Conservation (phyloP, 768 basidiomycete species). For the Collybiopsis confluens region DNA sequence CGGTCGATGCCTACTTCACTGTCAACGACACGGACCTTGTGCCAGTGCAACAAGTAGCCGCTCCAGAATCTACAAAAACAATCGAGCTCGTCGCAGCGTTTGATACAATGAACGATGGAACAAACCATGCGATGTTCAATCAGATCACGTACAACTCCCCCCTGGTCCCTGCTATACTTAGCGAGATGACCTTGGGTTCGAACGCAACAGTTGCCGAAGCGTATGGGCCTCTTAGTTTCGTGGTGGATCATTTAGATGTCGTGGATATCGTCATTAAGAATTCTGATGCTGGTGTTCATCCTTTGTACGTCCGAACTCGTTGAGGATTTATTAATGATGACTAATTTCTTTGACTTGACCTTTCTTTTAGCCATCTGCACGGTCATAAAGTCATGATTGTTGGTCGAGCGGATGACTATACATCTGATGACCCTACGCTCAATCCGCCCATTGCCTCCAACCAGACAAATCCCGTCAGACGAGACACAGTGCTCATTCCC, state of each 20-base stretch:
- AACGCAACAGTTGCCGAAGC: constrained; percentile 63
- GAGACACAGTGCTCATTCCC: constrained; percentile 84
- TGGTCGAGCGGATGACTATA: constrained; percentile 63
- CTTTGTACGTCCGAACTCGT: constrained; percentile 55
- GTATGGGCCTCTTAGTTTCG: constrained; percentile 78
- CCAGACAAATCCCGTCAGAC: constrained; percentile 84
- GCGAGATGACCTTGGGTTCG: constrained; percentile 68
- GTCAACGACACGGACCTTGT: constrained; percentile 68
- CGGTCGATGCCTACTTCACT: constrained; percentile 53
- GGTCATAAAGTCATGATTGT: constrained; percentile 87
- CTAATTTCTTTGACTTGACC: too few relatives aligned
- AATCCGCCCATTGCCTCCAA: constrained; percentile 80
- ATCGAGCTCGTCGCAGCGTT: constrained; percentile 73
- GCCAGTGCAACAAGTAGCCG: constrained; percentile 51
- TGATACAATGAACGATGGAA: constrained; percentile 82
- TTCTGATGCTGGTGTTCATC: constrained; percentile 70
- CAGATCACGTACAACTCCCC: constrained; percentile 64
- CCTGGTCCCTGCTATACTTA: constrained; percentile 73
- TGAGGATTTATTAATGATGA: constrained; percentile 1
- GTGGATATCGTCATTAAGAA: constrained; percentile 78
- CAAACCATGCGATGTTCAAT: constrained; percentile 80
- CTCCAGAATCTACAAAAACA: constrained; percentile 48
- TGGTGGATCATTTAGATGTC: constrained; percentile 71
- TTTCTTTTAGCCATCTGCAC: constrained; percentile 77
- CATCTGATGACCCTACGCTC: constrained; percentile 64